Conservation (phyloP, 345 rosid genomes). For the Salix udensis region DNA sequence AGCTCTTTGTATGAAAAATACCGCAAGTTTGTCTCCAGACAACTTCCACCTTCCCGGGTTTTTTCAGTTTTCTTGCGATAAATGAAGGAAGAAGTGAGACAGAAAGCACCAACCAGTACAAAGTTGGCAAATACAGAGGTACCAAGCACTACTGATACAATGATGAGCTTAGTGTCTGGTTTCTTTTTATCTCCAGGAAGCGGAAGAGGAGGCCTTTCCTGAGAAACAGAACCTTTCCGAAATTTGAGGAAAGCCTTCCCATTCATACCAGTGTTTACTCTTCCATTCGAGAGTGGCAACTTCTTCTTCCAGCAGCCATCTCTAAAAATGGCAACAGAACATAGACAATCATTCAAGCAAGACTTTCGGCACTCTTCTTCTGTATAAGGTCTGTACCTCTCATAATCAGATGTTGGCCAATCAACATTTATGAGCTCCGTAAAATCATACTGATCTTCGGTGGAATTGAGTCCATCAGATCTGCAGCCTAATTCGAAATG, state of each 20-base stretch:
- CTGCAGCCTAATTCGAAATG: background rate
- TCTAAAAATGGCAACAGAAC: conserved; percentile 8
- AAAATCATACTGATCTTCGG: background rate
- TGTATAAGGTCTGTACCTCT: conserved; percentile 4
- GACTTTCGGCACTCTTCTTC: background rate
- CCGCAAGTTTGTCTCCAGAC: conserved; percentile 9
- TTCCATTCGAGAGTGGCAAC: conserved; percentile 36
- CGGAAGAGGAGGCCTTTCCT: background rate
- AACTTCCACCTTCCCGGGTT: background rate
- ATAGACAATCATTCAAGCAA: background rate
- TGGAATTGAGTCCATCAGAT: background rate
- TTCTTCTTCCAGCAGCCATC: conserved; percentile 38
- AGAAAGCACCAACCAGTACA: conserved; percentile 1
- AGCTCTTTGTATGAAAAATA: conserved; percentile 23
- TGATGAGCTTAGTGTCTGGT: conserved; percentile 9
- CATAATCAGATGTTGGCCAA: background rate
- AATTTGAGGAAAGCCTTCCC: conserved; percentile 28
- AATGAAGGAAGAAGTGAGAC: conserved; percentile 10
- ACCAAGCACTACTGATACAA: conserved; percentile 27
- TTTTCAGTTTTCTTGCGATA: background rate
- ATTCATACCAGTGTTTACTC: background rate
- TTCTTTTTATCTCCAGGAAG: background rate
- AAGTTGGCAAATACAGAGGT: conserved; percentile 26
- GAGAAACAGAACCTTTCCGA: conserved; percentile 17
- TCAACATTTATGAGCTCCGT: background rate